A percentile compares a stretch with the other conserved stretches of the same genome.
These are phyloP conservation scores for Heimioporus retisporus DNA, from an alignment of 1,284 basidiomycete genomes.

Conservation along the genomic window DNA sequence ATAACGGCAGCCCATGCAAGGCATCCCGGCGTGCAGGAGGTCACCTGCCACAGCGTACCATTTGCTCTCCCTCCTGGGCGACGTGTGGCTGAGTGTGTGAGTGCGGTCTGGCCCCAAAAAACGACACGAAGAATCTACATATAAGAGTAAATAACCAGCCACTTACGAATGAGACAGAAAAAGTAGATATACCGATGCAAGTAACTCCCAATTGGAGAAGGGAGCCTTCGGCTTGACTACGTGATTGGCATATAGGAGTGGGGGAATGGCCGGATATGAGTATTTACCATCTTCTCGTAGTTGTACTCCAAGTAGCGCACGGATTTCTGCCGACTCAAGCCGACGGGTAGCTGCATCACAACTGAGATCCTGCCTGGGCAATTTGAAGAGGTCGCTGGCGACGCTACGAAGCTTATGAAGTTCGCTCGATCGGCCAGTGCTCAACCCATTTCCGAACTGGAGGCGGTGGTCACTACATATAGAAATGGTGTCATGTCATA, in stretches of 20 bases:
- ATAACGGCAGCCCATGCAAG: neutral
- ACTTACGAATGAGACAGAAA: neutral
- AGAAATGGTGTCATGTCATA: neutral
- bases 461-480: neutral
- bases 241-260: neutral
- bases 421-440: neutral
- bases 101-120: neutral
- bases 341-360: neutral
- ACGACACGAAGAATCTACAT: neutral
- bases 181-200: neutral
- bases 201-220: neutral
- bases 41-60: neutral
- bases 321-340: neutral
- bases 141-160: neutral
- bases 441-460: neutral
- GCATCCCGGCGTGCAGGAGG: neutral
- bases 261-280: neutral
- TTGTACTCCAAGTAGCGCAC: neutral
- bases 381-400: neutral
- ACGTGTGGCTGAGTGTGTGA: neutral
- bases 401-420: neutral
- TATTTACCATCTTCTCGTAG: neutral
- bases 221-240: neutral
- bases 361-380: neutral
- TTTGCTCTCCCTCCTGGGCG: neutral